These are phyloP conservation scores for Naganishia cerealis DNA, from an alignment of 1,284 basidiomycete genomes.

Conservation along the genomic window DNA sequence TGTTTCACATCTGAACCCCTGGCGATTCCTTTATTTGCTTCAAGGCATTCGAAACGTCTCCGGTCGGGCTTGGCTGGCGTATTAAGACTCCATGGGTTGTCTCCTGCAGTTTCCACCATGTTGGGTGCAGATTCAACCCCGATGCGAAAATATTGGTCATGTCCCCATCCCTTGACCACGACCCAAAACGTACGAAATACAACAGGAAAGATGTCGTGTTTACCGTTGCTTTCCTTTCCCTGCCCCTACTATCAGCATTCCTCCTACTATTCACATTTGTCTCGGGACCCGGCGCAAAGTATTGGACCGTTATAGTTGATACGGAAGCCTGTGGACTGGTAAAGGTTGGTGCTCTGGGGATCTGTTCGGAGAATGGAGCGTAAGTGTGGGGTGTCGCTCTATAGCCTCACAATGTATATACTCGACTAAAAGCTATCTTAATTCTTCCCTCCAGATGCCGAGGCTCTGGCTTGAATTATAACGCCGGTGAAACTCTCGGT, in stretches of 20 bases:
- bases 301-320: conserved; percentile 4
- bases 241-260: background rate
- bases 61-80: background rate
- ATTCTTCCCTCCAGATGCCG: background rate
- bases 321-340: conserved; percentile 1
- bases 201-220: background rate
- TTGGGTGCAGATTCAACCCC: no score
- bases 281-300: conserved; percentile 4
- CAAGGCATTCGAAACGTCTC: background rate
- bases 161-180: no score
- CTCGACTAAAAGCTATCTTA: background rate
- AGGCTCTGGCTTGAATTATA: background rate
- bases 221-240: background rate
- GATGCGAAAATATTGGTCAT: no score
- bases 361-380: conserved; percentile 1
- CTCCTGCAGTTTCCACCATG: background rate
- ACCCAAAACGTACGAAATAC: background rate
- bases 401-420: background rate
- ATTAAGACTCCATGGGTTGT: background rate
- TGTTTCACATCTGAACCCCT: conserved; percentile 9
- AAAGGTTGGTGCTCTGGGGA: conserved; percentile 7
- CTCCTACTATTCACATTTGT: conserved; percentile 16
- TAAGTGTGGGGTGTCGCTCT: background rate
- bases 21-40: background rate
- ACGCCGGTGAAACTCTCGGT: background rate